A percentile compares a stretch with the other conserved stretches of the same genome.
Evolutionary conservation across 2,329 filamentous ascomycete genomes (phyloP).

Genomic region (Hypoxylon sp.): DNA sequence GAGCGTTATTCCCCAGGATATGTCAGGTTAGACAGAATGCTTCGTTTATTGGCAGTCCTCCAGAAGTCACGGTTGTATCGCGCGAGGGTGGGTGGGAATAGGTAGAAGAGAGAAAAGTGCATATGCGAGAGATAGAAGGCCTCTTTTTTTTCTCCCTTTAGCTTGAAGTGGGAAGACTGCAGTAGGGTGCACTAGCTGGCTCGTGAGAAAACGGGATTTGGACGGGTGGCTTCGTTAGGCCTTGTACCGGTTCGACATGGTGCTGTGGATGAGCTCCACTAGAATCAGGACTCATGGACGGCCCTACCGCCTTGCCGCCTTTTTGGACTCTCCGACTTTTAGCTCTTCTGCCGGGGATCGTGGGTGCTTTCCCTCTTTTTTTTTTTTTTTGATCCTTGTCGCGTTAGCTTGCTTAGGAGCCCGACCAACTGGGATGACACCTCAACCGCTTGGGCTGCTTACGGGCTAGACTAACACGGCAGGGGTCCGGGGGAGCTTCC

Average conservation of each 20-base stretch:
- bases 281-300: constrained; percentile 25
- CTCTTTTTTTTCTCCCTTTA: constrained; percentile 20
- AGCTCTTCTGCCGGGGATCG: constrained; percentile 19
- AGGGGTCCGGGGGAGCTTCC: constrained; percentile 38
- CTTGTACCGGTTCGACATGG: constrained; percentile 30
- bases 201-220: constrained; percentile 35
- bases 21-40: constrained; percentile 33
- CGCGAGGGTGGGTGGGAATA: constrained; percentile 46
- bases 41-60: constrained; percentile 36
- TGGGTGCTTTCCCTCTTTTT: too few species aligned
- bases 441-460: constrained; percentile 38
- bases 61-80: constrained; percentile 42
- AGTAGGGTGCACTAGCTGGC: constrained; percentile 36
- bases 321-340: constrained; percentile 20
- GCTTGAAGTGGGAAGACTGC: constrained; percentile 13
- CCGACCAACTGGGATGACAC: constrained; percentile 44
- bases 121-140: constrained; percentile 33
- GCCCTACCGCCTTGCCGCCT: constrained; percentile 32
- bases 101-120: constrained; percentile 31
- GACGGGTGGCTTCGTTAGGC: constrained; percentile 37
- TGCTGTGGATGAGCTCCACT: constrained; percentile 29
- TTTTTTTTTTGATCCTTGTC: constrained; percentile 31
- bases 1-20: constrained; percentile 30
- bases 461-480: constrained; percentile 28
- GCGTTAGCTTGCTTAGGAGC: constrained; percentile 35